These are phyloP conservation scores for Bidens hawaiensis DNA, from an alignment of 140 eudicot genomes.

Conservation along the genomic window DNA sequence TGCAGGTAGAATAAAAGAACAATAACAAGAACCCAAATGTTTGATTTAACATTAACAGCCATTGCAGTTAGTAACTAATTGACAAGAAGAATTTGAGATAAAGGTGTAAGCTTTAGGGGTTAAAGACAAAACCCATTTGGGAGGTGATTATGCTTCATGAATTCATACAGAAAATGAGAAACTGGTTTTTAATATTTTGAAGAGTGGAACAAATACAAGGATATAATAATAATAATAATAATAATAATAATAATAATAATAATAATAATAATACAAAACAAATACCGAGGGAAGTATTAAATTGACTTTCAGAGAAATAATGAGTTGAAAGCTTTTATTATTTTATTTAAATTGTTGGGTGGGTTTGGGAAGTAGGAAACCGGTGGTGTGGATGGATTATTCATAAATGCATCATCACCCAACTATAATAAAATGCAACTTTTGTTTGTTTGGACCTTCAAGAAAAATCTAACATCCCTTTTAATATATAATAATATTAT, in stretches of 20 bases:
- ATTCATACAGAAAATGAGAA: too few relatives aligned
- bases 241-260: too few relatives aligned
- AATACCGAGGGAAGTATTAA: slow-evolving; percentile 16
- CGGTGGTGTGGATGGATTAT: neutral
- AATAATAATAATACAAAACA: slow-evolving; percentile 11
- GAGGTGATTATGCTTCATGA: too few relatives aligned
- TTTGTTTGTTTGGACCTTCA: neutral
- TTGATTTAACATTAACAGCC: neutral
- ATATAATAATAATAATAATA: too few relatives aligned
- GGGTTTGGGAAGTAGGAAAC: slow-evolving; percentile 2
- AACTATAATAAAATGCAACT: neutral
- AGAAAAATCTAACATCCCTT: neutral
- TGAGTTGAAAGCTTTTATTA: neutral
- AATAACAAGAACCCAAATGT: slow-evolving; percentile 27
- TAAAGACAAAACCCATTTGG: slow-evolving; percentile 6
- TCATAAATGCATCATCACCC: neutral
- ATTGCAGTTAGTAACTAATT: neutral
- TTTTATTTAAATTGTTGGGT: neutral
- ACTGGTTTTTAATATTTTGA: too few relatives aligned
- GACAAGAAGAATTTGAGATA: neutral
- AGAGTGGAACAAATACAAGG: too few relatives aligned
- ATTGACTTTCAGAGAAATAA: slow-evolving; percentile 20
- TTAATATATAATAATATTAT: too few relatives aligned
- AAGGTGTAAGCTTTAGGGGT: neutral
- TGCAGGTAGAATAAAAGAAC: slow-evolving; percentile 18